Evolutionary conservation across 83 land plant genomes (phyloP).

Genomic region (Larix sibirica): DNA sequence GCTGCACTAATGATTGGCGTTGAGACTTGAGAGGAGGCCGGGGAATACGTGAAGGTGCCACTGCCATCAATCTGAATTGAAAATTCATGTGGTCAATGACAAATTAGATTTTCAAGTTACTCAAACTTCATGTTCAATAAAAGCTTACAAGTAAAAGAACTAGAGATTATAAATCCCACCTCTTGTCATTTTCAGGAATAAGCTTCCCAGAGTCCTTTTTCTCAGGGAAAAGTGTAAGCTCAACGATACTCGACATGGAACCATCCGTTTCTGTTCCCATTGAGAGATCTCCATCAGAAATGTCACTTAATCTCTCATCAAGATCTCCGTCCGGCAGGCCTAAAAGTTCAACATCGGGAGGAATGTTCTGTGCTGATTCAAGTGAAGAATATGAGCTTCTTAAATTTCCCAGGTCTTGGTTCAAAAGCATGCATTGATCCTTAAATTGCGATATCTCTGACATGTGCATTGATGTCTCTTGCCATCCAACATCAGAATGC

Average conservation of each 20-base stretch:
- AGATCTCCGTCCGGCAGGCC: constrained; percentile 54
- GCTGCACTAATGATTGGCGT: neutral
- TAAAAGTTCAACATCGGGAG: constrained; percentile 50
- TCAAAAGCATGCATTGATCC: constrained; percentile 12
- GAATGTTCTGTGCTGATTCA: constrained; percentile 17
- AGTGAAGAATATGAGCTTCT: constrained; percentile 9
- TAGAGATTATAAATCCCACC: neutral
- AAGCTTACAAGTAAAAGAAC: neutral
- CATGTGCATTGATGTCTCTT: constrained; percentile 25
- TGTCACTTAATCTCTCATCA: constrained; percentile 70
- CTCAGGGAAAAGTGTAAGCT: constrained; percentile 57
- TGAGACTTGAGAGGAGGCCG: constrained; percentile 4
- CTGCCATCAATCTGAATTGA: neutral
- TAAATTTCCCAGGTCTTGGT: constrained; percentile 13
- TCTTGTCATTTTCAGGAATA: constrained; percentile 10
- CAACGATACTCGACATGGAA: constrained; percentile 55
- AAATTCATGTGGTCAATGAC: neutral
- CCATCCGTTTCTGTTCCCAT: constrained; percentile 75
- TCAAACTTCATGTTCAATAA: neutral
- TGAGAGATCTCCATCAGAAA: constrained; percentile 67
- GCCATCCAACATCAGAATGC: constrained; percentile 45
- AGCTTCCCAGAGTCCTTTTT: constrained; percentile 3
- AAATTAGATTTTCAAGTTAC: neutral
- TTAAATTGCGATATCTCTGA: constrained; percentile 17
- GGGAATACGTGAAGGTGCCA: constrained; percentile 7